phyloP scores from a whole-genome alignment of 148 eudicot genomes.

The Tetragonia tetragonoides region DNA sequence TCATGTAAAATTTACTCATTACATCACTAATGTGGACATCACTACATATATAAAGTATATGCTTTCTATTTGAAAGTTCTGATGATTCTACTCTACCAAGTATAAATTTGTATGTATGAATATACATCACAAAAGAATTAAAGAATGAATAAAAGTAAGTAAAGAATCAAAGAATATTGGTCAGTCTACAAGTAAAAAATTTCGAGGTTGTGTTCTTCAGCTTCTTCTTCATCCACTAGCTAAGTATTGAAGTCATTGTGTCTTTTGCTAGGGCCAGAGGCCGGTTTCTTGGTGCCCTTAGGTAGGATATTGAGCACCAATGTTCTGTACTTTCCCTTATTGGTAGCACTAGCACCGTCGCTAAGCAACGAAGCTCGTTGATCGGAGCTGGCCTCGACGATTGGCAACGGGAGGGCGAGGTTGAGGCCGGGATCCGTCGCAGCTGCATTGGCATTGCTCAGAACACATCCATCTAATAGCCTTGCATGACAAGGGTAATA shows the following conservation, averaged over 20 bases:
- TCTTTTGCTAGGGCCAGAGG: conserved; percentile 25
- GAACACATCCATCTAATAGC: conserved; percentile 13
- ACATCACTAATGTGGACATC: no score
- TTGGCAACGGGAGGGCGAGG: neutral
- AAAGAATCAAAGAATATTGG: neutral
- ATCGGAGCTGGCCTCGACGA: neutral
- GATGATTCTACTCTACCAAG: neutral
- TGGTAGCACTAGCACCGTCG: neutral
- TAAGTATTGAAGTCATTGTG: conserved; percentile 26
- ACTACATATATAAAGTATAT: no score
- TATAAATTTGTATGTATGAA: neutral
- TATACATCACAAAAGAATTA: neutral
- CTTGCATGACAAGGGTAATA: conserved; percentile 27
- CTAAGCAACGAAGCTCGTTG: neutral
- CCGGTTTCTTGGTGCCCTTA: conserved; percentile 14
- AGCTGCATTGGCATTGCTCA: neutral
- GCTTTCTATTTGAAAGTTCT: no score
- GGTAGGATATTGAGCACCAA: conserved; percentile 30
- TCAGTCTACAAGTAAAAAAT: neutral
- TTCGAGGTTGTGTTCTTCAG: neutral
- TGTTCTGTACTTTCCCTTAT: conserved; percentile 16
- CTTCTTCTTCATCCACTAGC: neutral
- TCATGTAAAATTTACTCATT: no score
- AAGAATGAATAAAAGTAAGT: neutral
- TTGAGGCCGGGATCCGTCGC: conserved; percentile 2